Evolutionary conservation across 169 alveolate species (phyloP).

Genomic region (Eimeria falciformis): DNA sequence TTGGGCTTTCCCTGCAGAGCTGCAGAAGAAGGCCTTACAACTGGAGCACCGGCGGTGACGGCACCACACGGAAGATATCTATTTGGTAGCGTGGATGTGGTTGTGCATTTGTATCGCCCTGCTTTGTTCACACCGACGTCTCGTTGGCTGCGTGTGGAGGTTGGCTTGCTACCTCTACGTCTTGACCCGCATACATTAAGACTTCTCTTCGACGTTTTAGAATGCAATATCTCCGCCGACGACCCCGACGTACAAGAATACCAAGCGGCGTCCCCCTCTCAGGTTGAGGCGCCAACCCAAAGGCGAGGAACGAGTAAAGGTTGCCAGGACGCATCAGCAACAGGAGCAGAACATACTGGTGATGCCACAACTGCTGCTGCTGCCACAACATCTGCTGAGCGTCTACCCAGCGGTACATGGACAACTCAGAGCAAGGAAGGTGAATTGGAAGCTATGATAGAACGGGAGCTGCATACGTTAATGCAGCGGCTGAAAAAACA

Average conservation of each 20-base stretch:
- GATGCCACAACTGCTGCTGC: no score
- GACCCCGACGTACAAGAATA: neutral
- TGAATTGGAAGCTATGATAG: neutral
- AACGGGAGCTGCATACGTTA: neutral
- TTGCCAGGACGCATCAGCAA: neutral
- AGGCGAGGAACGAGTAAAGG: neutral
- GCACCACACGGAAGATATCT: conserved; percentile 26
- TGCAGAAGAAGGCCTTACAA: neutral
- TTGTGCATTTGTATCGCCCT: conserved; percentile 49
- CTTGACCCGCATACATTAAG: conserved; percentile 51
- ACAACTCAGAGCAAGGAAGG: neutral
- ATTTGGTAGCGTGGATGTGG: conserved; percentile 34
- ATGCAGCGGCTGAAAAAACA: neutral
- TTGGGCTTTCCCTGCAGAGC: neutral
- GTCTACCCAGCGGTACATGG: neutral
- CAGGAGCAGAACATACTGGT: neutral
- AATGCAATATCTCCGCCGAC: conserved; percentile 27
- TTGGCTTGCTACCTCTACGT: conserved; percentile 21
- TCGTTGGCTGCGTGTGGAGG: conserved; percentile 68
- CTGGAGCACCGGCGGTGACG: neutral
- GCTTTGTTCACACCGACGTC: conserved; percentile 28
- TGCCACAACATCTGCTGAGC: neutral
- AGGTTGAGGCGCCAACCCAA: neutral
- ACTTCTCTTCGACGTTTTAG: conserved; percentile 46
- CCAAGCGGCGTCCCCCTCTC: neutral